phyloP scores from a whole-genome alignment of 2,329 filamentous ascomycete species.

The Aspergillus pseudoviridinutans region DNA sequence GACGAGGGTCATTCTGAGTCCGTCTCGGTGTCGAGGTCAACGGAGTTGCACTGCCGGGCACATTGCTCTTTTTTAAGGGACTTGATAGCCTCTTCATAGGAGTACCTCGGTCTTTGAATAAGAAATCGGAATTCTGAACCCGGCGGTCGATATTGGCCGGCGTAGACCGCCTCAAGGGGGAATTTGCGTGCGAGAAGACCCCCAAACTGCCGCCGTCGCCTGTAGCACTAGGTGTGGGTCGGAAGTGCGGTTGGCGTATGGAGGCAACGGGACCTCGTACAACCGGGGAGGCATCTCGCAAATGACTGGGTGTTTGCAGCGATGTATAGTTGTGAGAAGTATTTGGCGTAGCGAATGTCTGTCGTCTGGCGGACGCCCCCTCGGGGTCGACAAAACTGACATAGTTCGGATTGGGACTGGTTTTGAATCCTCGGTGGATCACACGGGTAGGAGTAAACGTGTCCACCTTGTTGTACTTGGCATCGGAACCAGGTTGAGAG shows the following conservation, averaged over 20 bases:
- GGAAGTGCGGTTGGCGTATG: slow-evolving; percentile 54
- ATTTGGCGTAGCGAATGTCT: slow-evolving; percentile 43
- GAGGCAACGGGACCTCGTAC: slow-evolving; percentile 38
- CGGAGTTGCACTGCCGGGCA: slow-evolving; percentile 34
- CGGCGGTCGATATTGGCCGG: slow-evolving; percentile 52
- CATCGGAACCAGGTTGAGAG: slow-evolving; percentile 36
- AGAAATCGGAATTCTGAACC: slow-evolving; percentile 37
- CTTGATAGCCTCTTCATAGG: slow-evolving; percentile 38
- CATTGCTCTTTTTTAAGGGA: slow-evolving; percentile 42
- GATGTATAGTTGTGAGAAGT: slow-evolving; percentile 30
- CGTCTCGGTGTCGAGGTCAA: slow-evolving; percentile 31
- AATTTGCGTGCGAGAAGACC: slow-evolving; percentile 73
- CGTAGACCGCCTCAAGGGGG: slow-evolving; percentile 75
- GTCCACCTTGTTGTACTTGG: slow-evolving; percentile 53
- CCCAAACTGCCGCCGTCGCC: slow-evolving; percentile 75
- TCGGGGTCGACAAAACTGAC: slow-evolving; percentile 68
- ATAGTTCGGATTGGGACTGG: slow-evolving; percentile 80
- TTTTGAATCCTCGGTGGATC: slow-evolving; percentile 72
- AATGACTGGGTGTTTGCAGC: slow-evolving; percentile 40
- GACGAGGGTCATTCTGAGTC: slow-evolving; percentile 25
- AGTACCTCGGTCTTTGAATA: slow-evolving; percentile 31
- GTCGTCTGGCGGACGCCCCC: slow-evolving; percentile 36
- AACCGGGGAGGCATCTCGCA: slow-evolving; percentile 47
- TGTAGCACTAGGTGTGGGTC: slow-evolving; percentile 37
- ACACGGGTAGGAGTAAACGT: slow-evolving; percentile 59